Percentiles rank a stretch among this genome's conserved stretches.
These are phyloP conservation scores for Amaranthus hypochondriacus DNA, from an alignment of 148 eudicot genomes.

Conservation along the genomic window DNA sequence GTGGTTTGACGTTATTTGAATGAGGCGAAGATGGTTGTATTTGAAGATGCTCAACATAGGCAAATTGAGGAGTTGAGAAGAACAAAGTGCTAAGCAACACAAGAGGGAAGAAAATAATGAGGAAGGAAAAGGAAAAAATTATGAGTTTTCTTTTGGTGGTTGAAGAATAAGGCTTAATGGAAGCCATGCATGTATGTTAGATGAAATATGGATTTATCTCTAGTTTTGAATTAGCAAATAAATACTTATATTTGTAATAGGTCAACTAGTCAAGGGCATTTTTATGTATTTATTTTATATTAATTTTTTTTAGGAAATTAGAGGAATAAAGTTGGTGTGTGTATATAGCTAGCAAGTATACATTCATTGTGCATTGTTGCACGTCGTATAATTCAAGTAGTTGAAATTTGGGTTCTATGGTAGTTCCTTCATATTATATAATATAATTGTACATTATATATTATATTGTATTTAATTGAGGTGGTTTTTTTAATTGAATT, in stretches of 20 bases:
- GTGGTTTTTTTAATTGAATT: background rate
- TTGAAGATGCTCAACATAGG: constrained; percentile 14
- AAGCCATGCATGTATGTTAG: constrained; percentile 11
- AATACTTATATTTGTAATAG: background rate
- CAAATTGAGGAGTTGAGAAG: constrained; percentile 13
- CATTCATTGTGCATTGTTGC: constrained; percentile 12
- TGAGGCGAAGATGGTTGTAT: background rate
- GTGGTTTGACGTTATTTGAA: constrained; percentile 17
- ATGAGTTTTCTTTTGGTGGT: background rate
- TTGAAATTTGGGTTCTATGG: background rate
- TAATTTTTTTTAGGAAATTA: too few species aligned
- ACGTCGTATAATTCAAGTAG: background rate
- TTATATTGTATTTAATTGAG: background rate
- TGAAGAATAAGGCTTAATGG: constrained; percentile 11
- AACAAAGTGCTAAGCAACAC: constrained; percentile 24
- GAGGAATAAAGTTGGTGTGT: constrained; percentile 9
- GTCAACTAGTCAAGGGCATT: too few species aligned
- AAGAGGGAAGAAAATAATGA: constrained; percentile 19
- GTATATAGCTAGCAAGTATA: background rate
- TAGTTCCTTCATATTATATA: background rate
- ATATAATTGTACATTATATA: too few species aligned
- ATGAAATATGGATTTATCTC: background rate
- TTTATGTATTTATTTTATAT: too few species aligned
- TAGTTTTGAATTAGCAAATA: constrained; percentile 12
- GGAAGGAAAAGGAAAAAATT: constrained; percentile 20